A percentile compares a stretch with the other conserved stretches of the same genome.
These are phyloP conservation scores for Claviceps arundinis DNA, from an alignment of 2,329 filamentous ascomycete genomes.

Conservation along the genomic window DNA sequence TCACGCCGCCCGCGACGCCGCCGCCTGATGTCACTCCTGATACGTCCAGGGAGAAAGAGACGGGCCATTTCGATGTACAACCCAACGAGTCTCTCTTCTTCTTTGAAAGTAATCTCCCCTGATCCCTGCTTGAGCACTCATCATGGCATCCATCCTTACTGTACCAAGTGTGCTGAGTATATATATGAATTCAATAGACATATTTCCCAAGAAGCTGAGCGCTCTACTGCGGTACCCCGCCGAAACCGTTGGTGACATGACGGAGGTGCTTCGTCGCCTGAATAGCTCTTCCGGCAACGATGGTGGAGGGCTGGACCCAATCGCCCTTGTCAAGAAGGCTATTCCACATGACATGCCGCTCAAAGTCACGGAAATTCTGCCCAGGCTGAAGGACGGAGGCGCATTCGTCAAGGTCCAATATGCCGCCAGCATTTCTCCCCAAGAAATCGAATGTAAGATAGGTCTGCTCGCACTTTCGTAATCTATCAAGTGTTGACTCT, in stretches of 20 bases:
- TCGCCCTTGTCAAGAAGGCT: constrained; percentile 43
- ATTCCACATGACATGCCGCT: constrained; percentile 50
- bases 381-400: constrained; percentile 79
- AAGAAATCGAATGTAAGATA: constrained; percentile 28
- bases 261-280: constrained; percentile 37
- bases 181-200: constrained; percentile 36
- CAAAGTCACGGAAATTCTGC: constrained; percentile 68
- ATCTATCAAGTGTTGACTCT: neutral
- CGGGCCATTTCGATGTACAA: constrained; percentile 67
- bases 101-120: constrained; percentile 58
- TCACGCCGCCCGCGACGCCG: constrained; percentile 3
- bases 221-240: constrained; percentile 32
- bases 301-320: constrained; percentile 36
- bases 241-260: constrained; percentile 34
- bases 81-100: constrained; percentile 76
- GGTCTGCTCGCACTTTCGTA: neutral
- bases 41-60: constrained; percentile 43
- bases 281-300: constrained; percentile 36
- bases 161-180: neutral
- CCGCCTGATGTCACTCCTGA: constrained; percentile 3
- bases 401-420: constrained; percentile 78
- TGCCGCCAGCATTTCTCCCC: constrained; percentile 22
- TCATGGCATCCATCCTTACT: neutral
- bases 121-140: neutral
- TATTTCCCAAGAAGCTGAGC: constrained; percentile 67